A percentile compares a stretch with the other conserved stretches of the same genome.
phyloP scores from a whole-genome alignment of 495 filamentous ascomycete species.

The Amphirosellinia nigrospora region DNA sequence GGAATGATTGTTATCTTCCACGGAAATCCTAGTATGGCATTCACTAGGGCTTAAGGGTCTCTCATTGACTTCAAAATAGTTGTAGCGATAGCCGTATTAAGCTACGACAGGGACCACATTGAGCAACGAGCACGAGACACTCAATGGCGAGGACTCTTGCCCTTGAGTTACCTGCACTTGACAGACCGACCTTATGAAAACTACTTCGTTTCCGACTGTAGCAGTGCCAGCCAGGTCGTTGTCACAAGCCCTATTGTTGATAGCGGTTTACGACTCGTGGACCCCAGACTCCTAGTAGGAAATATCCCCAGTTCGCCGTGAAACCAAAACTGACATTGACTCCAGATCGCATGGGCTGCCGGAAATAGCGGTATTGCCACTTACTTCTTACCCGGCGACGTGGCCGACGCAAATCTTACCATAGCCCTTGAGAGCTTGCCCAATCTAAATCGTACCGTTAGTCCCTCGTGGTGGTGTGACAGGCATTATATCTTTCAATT shows the following conservation, averaged over 20 bases:
- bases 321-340: slow-evolving; percentile 24
- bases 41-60: neutral
- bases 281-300: slow-evolving; percentile 57
- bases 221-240: slow-evolving; percentile 61
- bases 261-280: slow-evolving; percentile 60
- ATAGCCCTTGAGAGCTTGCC: slow-evolving; percentile 57
- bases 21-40: slow-evolving; percentile 8
- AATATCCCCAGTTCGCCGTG: neutral
- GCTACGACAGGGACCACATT: slow-evolving; percentile 16
- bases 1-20: slow-evolving; percentile 49
- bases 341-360: slow-evolving; percentile 65
- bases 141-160: slow-evolving; percentile 18
- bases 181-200: slow-evolving; percentile 62
- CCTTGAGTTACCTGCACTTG: slow-evolving; percentile 34
- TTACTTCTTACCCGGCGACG: slow-evolving; percentile 61
- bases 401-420: slow-evolving; percentile 58
- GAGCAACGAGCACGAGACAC: slow-evolving; percentile 18
- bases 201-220: slow-evolving; percentile 69
- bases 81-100: slow-evolving; percentile 36
- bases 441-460: slow-evolving; percentile 36
- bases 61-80: slow-evolving; percentile 28
- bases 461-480: slow-evolving; percentile 57
- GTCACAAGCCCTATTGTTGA: slow-evolving; percentile 61
- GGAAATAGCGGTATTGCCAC: slow-evolving; percentile 65
- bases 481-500: slow-evolving; percentile 60